These are phyloP conservation scores for Eutypella sp. DNA, from an alignment of 2,329 filamentous ascomycete species.

Conservation along the genomic window DNA sequence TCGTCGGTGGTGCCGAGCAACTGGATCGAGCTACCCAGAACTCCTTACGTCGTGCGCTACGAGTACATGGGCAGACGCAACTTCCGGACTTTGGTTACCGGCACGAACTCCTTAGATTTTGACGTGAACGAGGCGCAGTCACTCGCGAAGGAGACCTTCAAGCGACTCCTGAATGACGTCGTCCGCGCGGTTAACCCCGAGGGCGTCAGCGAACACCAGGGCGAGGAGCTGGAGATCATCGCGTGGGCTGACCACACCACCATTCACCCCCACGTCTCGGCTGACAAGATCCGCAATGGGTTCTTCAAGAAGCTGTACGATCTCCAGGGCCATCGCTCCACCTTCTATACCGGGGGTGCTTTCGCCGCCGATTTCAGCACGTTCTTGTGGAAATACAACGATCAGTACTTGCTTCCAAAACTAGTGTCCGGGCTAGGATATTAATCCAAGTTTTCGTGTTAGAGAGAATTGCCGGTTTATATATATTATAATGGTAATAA, in stretches of 20 bases:
- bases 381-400: slow-evolving; percentile 29
- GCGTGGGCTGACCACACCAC: slow-evolving; percentile 26
- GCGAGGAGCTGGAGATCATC: slow-evolving; percentile 11
- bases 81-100: slow-evolving; percentile 23
- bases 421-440: slow-evolving; percentile 14
- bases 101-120: slow-evolving; percentile 14
- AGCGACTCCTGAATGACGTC: slow-evolving; percentile 31
- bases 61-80: slow-evolving; percentile 19
- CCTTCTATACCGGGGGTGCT: slow-evolving; percentile 34
- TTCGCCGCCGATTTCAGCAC: slow-evolving; percentile 28
- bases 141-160: slow-evolving; percentile 17
- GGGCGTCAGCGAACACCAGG: slow-evolving; percentile 9
- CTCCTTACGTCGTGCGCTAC: slow-evolving; percentile 24
- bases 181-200: slow-evolving; percentile 31
- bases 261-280: slow-evolving; percentile 27
- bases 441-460: too few species aligned
- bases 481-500: not conserved
- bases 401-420: slow-evolving; percentile 22
- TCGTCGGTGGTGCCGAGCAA: slow-evolving; percentile 18
- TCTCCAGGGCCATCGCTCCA: slow-evolving; percentile 34
- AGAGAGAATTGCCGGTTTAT: too few species aligned
- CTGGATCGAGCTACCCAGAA: slow-evolving; percentile 20
- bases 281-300: slow-evolving; percentile 25
- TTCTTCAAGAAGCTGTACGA: slow-evolving; percentile 31
- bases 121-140: slow-evolving; percentile 17